Evolutionary conservation across 176 grass and related monocot species (phyloP).

Genomic region (Eleusine indica): DNA sequence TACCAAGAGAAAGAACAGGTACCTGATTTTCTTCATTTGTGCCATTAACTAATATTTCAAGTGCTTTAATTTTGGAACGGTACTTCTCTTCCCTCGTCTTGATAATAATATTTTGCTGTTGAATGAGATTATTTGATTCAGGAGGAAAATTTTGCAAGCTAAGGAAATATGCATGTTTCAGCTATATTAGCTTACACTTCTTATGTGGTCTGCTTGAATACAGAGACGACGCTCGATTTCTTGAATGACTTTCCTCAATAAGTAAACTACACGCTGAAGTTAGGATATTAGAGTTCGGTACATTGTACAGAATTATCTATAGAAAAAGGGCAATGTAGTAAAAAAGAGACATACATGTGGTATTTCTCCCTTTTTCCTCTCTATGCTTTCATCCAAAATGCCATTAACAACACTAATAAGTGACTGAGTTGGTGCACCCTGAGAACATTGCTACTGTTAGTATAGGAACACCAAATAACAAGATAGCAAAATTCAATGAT

Average conservation of each 20-base stretch:
- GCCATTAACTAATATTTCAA: conserved; percentile 81
- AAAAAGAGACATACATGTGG: conserved; percentile 73
- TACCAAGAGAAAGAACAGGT: conserved; percentile 1
- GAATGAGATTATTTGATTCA: conserved; percentile 42
- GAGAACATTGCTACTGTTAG: conserved; percentile 48
- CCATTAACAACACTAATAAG: conserved; percentile 89
- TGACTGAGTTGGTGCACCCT: conserved; percentile 92
- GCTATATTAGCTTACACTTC: conserved; percentile 68
- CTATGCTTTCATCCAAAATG: conserved; percentile 97
- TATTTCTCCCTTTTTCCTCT: conserved; percentile 97
- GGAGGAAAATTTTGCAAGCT: conserved; percentile 11
- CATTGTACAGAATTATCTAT: conserved; percentile 25
- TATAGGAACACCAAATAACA: conserved; percentile 2
- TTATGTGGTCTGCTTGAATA: conserved; percentile 97
- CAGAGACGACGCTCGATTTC: conserved; percentile 89
- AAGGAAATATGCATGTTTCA: conserved; percentile 17
- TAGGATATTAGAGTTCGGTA: conserved; percentile 35
- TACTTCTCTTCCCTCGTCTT: conserved; percentile 87
- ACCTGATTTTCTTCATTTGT: conserved; percentile 98
- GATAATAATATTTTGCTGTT: conserved; percentile 85
- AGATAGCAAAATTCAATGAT: neutral
- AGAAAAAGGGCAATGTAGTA: neutral
- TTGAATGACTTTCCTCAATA: conserved; percentile 92
- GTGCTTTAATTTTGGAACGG: conserved; percentile 69
- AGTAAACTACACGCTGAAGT: conserved; percentile 79